Evolutionary conservation across 1,284 basidiomycete species (phyloP).

Genomic region (Prillingera fragicola): DNA sequence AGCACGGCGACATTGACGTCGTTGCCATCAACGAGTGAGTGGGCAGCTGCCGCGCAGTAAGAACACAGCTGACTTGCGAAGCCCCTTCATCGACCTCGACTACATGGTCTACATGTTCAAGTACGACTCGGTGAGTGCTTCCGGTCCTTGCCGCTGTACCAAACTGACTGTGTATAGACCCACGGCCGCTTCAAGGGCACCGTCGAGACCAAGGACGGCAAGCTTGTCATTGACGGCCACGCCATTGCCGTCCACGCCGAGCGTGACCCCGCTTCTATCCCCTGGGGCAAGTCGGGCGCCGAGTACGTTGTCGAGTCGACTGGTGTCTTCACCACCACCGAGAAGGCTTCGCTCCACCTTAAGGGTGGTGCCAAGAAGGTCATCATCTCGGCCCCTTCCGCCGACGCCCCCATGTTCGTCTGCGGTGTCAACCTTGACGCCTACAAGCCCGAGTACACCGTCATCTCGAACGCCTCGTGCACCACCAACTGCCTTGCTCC

Average conservation of each 20-base stretch:
- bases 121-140: conserved; percentile 63
- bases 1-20: conserved; percentile 69
- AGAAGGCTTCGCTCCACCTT: conserved; percentile 85
- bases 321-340: conserved; percentile 96
- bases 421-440: conserved; percentile 92
- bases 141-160: background rate
- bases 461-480: conserved; percentile 99
- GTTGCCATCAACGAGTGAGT: conserved; percentile 85
- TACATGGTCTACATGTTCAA: conserved; percentile 99
- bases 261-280: conserved; percentile 81
- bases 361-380: conserved; percentile 99
- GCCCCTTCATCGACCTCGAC: conserved; percentile 90
- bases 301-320: conserved; percentile 97
- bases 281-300: conserved; percentile 75
- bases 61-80: conserved; percentile 34
- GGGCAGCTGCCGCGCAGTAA: background rate
- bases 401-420: conserved; percentile 97
- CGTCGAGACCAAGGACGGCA: conserved; percentile 78
- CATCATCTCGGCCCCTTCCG: conserved; percentile 97
- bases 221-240: conserved; percentile 82
- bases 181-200: conserved; percentile 92
- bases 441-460: conserved; percentile 86
- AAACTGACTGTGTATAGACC: conserved; percentile 50
- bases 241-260: conserved; percentile 76
- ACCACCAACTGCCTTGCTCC: conserved; percentile 99